Base-by-base conservation (phyloP, 441 rosid species). In the Populus tomentosa region DNA sequence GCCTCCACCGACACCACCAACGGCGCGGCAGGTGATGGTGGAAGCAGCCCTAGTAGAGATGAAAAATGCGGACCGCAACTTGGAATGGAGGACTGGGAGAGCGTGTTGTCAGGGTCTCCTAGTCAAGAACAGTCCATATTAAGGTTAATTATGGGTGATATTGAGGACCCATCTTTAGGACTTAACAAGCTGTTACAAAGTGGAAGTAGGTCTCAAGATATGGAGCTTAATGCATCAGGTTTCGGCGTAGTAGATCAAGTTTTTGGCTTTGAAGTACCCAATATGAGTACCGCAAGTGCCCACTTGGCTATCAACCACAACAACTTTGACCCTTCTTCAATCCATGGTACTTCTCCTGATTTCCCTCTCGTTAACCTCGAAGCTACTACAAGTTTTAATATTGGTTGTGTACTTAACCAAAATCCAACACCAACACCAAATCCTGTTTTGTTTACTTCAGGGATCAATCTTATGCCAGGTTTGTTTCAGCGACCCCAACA, bases 81-180 rank as follows among this genome's bases (percentile, higher is more conserved):
- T 72, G 90, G 87, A 75, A 86, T 87, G 88, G 97, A 94, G 72
- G 90, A 88, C 67, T 90, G 90, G 93, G 93, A 86, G 59, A 78
- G 81, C n/a, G 80, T 85, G 78, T 74, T 88, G 72, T 83, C 90
- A 13, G 93, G 88, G 67, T 78, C 87, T 24, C 94, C 92, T 30
- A 82, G 81, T 73, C 93, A 87, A 70, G 93, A 89, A 65, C 88
- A 87, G 80, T 86, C 93, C 40, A 80, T 88, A 64, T 74, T 88
- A 73, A 76, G 82, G 77, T 76, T 86, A 85, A 84, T 90, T 71
- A 75, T 86, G 75, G 87, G 87, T 56, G 90, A 88, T 66, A 84
- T 82, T 75, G 86, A 82, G 23, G 89, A 86, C 82, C 72, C 87
- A 3, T 78, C 92, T 13, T 50, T 82, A 61, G 92, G 90, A 20